Evolutionary conservation across 176 grass and related monocot genomes (phyloP).

Genomic region (Ensete glaucum): DNA sequence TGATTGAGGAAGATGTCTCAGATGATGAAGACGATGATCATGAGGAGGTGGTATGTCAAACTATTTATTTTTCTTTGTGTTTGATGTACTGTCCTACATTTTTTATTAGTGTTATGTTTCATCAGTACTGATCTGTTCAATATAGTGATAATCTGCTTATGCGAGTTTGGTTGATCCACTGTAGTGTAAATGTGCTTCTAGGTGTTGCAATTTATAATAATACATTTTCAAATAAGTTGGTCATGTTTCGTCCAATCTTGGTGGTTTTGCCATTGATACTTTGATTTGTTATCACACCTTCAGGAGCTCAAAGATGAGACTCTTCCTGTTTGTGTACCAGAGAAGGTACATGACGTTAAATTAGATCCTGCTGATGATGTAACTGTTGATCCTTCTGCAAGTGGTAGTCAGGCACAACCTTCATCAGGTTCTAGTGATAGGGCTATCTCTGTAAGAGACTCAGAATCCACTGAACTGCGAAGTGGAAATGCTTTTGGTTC

Average conservation of each 20-base stretch:
- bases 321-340: slow-evolving; percentile 54
- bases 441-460: slow-evolving; percentile 26
- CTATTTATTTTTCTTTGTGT: not conserved
- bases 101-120: not conserved
- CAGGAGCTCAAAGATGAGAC: slow-evolving; percentile 57
- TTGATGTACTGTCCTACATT: not conserved
- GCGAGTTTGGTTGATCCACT: too few relatives aligned
- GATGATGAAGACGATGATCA: slow-evolving; percentile 84
- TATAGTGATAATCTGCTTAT: not conserved
- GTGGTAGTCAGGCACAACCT: slow-evolving; percentile 34
- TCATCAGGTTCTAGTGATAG: slow-evolving; percentile 44
- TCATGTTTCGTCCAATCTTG: not conserved
- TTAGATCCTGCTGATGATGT: slow-evolving; percentile 47
- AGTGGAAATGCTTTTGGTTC: slow-evolving; percentile 59
- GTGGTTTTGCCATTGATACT: not conserved
- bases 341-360: slow-evolving; percentile 79
- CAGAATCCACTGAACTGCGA: slow-evolving; percentile 44
- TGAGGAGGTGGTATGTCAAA: slow-evolving; percentile 35
- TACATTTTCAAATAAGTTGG: too few relatives aligned
- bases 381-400: slow-evolving; percentile 35
- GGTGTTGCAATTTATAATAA: too few relatives aligned
- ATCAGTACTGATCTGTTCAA: not conserved
- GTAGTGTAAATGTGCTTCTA: too few relatives aligned
- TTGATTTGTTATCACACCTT: slow-evolving; percentile 15
- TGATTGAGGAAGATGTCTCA: slow-evolving; percentile 77